These are phyloP conservation scores for Solanum peruvianum DNA, from an alignment of 257 asterid species.

Conservation along the genomic window DNA sequence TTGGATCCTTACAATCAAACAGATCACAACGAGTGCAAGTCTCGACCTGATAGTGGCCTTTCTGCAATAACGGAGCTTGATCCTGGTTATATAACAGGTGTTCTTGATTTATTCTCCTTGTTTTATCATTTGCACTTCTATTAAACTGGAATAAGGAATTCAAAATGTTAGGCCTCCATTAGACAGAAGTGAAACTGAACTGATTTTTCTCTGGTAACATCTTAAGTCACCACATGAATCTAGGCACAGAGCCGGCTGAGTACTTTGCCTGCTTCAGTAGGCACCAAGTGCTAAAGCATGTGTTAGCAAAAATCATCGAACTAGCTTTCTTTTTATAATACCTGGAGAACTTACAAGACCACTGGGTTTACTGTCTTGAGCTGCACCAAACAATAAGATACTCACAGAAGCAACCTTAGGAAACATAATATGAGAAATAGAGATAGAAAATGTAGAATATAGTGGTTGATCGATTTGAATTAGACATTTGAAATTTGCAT, in stretches of 20 bases:
- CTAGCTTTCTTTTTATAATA: neutral
- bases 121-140: neutral
- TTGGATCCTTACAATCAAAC: slow-evolving; percentile 94
- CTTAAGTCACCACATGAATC: neutral
- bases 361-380: neutral
- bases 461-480: neutral
- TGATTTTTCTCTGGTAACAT: neutral
- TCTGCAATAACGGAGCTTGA: slow-evolving; percentile 98
- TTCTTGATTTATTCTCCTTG: neutral
- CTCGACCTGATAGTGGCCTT: slow-evolving; percentile 97
- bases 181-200: neutral
- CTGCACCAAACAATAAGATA: neutral
- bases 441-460: neutral
- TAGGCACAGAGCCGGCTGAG: neutral
- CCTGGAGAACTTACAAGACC: neutral
- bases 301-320: neutral
- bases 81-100: slow-evolving; percentile 97
- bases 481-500: neutral
- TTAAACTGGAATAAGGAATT: neutral
- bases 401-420: neutral
- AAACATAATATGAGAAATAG: neutral
- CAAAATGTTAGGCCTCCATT: neutral
- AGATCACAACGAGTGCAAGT: slow-evolving; percentile 94
- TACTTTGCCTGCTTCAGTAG: neutral
- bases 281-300: neutral